These are phyloP conservation scores for Exophiala aquamarina DNA, from an alignment of 2,329 filamentous ascomycete genomes.

Conservation along the genomic window DNA sequence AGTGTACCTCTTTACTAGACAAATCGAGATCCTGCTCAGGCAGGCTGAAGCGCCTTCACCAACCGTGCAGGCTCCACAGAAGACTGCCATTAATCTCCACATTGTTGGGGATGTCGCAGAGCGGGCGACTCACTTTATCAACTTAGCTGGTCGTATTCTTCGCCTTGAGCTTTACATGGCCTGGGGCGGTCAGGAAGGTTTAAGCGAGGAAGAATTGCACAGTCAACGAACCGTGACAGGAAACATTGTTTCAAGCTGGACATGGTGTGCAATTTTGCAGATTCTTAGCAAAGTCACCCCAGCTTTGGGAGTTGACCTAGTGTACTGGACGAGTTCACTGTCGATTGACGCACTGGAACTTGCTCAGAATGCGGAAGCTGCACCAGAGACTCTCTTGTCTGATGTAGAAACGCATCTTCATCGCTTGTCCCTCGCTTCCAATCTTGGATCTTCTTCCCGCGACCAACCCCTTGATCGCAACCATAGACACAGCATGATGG, in stretches of 20 bases:
- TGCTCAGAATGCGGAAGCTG: slow-evolving; percentile 3
- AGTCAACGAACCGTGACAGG: slow-evolving; percentile 35
- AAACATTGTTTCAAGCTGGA: slow-evolving; percentile 50
- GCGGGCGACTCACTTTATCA: slow-evolving; percentile 79
- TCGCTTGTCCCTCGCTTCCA: slow-evolving; percentile 11
- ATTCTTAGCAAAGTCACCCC: slow-evolving; percentile 33
- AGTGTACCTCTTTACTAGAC: slow-evolving; percentile 88
- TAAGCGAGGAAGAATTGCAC: slow-evolving; percentile 33
- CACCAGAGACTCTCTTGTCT: background rate
- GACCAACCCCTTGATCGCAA: slow-evolving; percentile 16
- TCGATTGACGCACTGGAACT: slow-evolving; percentile 19
- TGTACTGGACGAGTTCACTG: slow-evolving; percentile 11
- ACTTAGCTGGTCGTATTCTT: slow-evolving; percentile 74
- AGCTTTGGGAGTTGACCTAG: slow-evolving; percentile 8
- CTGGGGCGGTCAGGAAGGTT: slow-evolving; percentile 47
- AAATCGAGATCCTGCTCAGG: slow-evolving; percentile 68
- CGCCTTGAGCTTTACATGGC: slow-evolving; percentile 71
- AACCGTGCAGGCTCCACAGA: slow-evolving; percentile 3
- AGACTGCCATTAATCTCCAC: slow-evolving; percentile 11
- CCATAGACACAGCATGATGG: slow-evolving; percentile 12
- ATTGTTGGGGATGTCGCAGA: slow-evolving; percentile 85
- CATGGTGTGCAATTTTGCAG: slow-evolving; percentile 44
- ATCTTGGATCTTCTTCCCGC: slow-evolving; percentile 11
- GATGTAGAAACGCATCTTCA: background rate
- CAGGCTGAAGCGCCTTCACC: slow-evolving; percentile 10